Base-by-base conservation (phyloP, 106 monocot genomes). In the Acorus gramineus region DNA sequence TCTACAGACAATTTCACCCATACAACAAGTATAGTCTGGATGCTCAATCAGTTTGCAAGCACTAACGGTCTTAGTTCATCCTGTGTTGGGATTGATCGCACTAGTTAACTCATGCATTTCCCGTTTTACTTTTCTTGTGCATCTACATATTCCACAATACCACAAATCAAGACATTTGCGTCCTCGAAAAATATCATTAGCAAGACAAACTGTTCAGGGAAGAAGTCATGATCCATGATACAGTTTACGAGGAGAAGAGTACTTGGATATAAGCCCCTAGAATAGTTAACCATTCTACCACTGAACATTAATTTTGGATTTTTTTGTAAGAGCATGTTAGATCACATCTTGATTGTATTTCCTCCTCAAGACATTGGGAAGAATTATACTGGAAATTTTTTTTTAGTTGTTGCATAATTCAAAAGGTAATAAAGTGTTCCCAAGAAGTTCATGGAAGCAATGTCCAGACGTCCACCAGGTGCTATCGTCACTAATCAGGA, bases 141-240 rank as follows among this genome's bases (percentile, higher is more conserved):
- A 72, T 95, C 81, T 46, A 95, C 87, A 52, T 50, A 59, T 70
- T 66, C 82, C 62, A 95, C 95, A 69, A 95, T 71, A 13, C 90
- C 95, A 44, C 3, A 46, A 48, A 7, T 62, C 49, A 61, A 47
- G 50, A 46, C 49, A 14, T 69, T 50, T 2, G 42, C 50, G 64
- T 84, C 82, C 48, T 81, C 89, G 42, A 53, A 42, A 84, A 74
- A 57, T 57, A 73, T 62, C 75, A 84, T 90, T 65, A 90, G 84
- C 63, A 82, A 68, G 5, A 95, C 87, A 73, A 82, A 80, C 52
- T 95, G 90, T 52, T 64, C 90, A 3, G 87, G 87, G 84, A 84
- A 95, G 71, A 95, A 95, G 72, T 95, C 95, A 57, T 90, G 87
- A 64, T 95, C 95, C 59, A 86, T 84, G 62, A 95, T 68, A 66